Evolutionary conservation across 139 green algal genomes (phyloP).

Genomic region (Chlamydomonas applanata): DNA sequence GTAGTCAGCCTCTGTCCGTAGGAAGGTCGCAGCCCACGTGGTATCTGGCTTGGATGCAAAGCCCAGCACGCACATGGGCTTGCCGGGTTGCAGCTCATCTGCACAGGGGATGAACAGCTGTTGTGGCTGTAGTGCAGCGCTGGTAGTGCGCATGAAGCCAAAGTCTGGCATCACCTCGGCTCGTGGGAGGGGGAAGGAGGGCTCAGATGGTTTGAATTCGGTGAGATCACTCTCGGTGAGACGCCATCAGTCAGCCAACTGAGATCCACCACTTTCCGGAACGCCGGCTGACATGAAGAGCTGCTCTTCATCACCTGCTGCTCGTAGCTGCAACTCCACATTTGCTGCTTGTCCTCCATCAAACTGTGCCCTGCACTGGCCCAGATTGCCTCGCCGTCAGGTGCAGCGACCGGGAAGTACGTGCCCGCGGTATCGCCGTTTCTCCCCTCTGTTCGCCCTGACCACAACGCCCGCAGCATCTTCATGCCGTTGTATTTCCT

Average conservation of each 20-base stretch:
- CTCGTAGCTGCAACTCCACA: conserved; percentile 19
- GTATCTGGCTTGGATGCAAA: conserved; percentile 1
- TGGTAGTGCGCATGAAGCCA: conserved; percentile 8
- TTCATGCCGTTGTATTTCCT: conserved; percentile 14
- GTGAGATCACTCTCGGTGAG: not conserved
- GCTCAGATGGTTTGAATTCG: conserved; percentile 2
- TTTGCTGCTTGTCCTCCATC: conserved; percentile 7
- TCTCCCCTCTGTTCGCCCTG: no score
- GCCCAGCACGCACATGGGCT: conserved; percentile 14
- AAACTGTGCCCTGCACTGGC: conserved; percentile 21
- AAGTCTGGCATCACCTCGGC: not conserved
- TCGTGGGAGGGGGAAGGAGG: not conserved
- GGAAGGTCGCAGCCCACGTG: conserved; percentile 16
- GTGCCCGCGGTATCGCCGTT: conserved; percentile 7
- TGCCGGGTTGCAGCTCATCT: not conserved
- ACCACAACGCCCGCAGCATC: conserved; percentile 17
- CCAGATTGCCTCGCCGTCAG: conserved; percentile 9
- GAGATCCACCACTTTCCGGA: conserved; percentile 7
- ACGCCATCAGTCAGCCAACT: not conserved
- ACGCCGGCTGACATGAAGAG: conserved; percentile 16
- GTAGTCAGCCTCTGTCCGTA: conserved; percentile 21
- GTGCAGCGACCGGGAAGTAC: conserved; percentile 17
- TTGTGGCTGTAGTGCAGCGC: not conserved
- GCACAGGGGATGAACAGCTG: conserved; percentile 10
- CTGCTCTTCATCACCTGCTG: conserved; percentile 3